These are phyloP conservation scores for Guadua angustifolia DNA, from an alignment of 176 grass and related monocot genomes.

Conservation along the genomic window DNA sequence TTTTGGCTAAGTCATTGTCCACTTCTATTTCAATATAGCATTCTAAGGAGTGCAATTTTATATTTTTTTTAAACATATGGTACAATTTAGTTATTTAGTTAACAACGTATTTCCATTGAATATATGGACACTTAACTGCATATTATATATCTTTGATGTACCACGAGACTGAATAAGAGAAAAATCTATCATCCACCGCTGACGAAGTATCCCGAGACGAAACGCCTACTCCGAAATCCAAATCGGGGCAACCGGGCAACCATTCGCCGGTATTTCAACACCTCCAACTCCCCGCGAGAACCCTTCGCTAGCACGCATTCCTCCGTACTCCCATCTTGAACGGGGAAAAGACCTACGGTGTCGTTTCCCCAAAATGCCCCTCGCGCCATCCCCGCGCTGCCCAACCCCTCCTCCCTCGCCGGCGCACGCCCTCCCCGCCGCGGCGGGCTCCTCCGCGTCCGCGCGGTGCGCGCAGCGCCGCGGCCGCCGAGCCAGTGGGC, in stretches of 20 bases:
- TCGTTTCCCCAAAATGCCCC: slow-evolving; percentile 17
- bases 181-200: background rate
- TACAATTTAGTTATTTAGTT: no score
- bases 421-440: slow-evolving; percentile 7
- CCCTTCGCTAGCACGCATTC: background rate
- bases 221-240: background rate
- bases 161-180: background rate
- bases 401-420: slow-evolving; percentile 25
- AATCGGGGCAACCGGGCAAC: no score
- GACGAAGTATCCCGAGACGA: background rate
- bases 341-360: background rate
- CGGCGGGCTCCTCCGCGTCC: slow-evolving; percentile 28
- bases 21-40: no score
- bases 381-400: slow-evolving; percentile 31
- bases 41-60: no score
- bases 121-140: no score
- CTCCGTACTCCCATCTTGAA: background rate
- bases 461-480: slow-evolving; percentile 63
- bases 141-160: background rate
- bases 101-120: no score
- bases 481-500: slow-evolving; percentile 62
- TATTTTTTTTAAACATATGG: no score
- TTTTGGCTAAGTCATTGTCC: no score
- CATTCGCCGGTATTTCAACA: slow-evolving; percentile 8
- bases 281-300: slow-evolving; percentile 7